Evolutionary conservation across 305 asterid species (phyloP).

Genomic region (Solanum hybrid): DNA sequence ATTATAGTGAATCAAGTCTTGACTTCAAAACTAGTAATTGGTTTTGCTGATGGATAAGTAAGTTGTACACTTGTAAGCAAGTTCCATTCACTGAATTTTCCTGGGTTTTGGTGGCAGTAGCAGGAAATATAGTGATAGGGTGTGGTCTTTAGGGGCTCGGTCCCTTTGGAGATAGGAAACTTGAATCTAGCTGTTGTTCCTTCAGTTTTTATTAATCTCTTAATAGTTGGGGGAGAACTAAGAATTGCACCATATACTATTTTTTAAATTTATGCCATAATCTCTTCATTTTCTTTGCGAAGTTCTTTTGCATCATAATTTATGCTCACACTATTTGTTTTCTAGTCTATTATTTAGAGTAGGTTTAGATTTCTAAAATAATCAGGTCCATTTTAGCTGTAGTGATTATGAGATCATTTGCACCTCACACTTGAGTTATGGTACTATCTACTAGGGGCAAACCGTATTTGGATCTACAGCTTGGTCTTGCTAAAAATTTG

Average conservation of each 20-base stretch:
- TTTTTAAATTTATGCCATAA: not conserved
- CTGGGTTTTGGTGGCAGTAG: not conserved
- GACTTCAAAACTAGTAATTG: not conserved
- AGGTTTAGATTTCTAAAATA: not conserved
- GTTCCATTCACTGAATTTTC: not conserved
- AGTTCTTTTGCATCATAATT: constrained; percentile 1
- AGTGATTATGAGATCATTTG: constrained; percentile 2
- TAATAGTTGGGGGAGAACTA: not conserved
- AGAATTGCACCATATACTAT: not conserved
- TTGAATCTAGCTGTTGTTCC: not conserved
- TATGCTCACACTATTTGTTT: not conserved
- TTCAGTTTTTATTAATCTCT: not conserved
- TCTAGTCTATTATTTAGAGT: not conserved
- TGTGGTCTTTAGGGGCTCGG: not conserved
- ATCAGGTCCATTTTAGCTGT: not conserved
- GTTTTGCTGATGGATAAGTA: not conserved
- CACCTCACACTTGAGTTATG: not conserved
- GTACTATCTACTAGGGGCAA: not conserved
- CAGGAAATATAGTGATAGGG: not conserved
- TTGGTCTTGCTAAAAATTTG: not conserved
- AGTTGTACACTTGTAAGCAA: not conserved
- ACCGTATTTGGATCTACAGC: not conserved
- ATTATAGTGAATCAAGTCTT: not conserved
- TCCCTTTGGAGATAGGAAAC: not conserved
- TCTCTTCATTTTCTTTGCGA: not conserved